Evolutionary conservation across 1,284 basidiomycete genomes (phyloP).

Genomic region (Ganoderma sp.): DNA sequence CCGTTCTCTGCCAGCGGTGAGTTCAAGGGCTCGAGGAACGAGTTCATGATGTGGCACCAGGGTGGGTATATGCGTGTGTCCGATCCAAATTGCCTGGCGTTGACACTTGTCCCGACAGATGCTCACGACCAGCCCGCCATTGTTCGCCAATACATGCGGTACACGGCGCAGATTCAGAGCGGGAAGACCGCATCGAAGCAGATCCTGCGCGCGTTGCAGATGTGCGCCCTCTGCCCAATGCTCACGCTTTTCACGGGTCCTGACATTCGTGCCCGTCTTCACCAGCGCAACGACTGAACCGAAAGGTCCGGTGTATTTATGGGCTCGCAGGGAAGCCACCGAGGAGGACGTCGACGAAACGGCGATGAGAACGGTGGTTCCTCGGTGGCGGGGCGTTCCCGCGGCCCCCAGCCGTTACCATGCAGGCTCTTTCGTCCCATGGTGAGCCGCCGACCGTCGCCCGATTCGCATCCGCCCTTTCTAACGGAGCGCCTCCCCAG

Average conservation of each 20-base stretch:
- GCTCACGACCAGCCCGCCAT: conserved; percentile 69
- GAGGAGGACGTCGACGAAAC: conserved; percentile 61
- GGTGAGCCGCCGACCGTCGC: conserved; percentile 42
- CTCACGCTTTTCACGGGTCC: not conserved
- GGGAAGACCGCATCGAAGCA: conserved; percentile 54
- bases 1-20: conserved; percentile 62
- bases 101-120: conserved; percentile 44
- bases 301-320: conserved; percentile 73
- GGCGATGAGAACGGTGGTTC: conserved; percentile 38
- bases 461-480: not conserved
- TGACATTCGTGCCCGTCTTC: not conserved
- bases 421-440: conserved; percentile 51
- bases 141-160: conserved; percentile 74
- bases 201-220: conserved; percentile 64
- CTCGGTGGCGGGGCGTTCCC: too few relatives aligned
- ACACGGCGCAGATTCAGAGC: conserved; percentile 61
- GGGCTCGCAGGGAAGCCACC: conserved; percentile 69
- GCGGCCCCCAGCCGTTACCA: conserved; percentile 56
- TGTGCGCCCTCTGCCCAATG: conserved; percentile 43
- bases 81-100: not conserved
- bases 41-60: conserved; percentile 76
- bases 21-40: conserved; percentile 65
- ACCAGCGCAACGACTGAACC: conserved; percentile 65
- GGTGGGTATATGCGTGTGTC: conserved; percentile 45
- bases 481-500: conserved; percentile 37